Evolutionary conservation across 2,329 filamentous ascomycete species (phyloP), one percentile per base, ranked within the genome.

Genomic region (Parascedosporium putredinis): DNA sequence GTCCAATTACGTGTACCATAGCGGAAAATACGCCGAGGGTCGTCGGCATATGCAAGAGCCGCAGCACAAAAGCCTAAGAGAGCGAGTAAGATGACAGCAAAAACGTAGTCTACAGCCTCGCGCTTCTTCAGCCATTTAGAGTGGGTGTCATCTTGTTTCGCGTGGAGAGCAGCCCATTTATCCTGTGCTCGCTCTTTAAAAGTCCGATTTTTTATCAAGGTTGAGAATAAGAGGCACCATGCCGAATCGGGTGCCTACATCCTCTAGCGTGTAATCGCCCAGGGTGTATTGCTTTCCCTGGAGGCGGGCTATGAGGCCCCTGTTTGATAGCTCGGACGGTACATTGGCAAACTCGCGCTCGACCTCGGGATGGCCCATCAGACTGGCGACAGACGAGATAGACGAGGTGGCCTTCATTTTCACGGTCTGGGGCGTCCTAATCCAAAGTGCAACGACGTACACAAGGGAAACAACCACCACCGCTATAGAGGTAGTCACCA

Each of bases 301-400:
- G 31, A 57, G 53, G 16, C 38, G 42, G 4, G 48, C 33, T 7
- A 51, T 45, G 1, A 58, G 52, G 42, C 55, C 47, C 12, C 43
- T 38, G 16, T 55, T 33, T 4, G 53, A 53, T 40, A 56, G 53
- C 31, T 58, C 53, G 2, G 53, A 50, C 2, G 54, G 53, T 14
- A 57, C 50, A 9, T 22, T 34, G 4, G 49, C 42, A 24, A 58
- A 58, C 24, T 52, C 50, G n/a, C 50, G n/a, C 40, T 58, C 56
- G 9, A 58, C 43, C 36, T 56, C 50, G 1, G 56, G 56, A 20
- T 58, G 55, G 44, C 56, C 56, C 56, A 58, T 58, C 4, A 58
- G 53, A 22, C 50, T 52, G 4, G 53, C 54, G 29, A 58, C 55
- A 3, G 55, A 55, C 24, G 55, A 51, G 23, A 58, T 58, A 3